Evolutionary conservation across 2,329 filamentous ascomycete genomes (phyloP), one percentile per base, ranked within the genome.

Genomic region (Ophiognomonia clavigignenti-juglandacearum): DNA sequence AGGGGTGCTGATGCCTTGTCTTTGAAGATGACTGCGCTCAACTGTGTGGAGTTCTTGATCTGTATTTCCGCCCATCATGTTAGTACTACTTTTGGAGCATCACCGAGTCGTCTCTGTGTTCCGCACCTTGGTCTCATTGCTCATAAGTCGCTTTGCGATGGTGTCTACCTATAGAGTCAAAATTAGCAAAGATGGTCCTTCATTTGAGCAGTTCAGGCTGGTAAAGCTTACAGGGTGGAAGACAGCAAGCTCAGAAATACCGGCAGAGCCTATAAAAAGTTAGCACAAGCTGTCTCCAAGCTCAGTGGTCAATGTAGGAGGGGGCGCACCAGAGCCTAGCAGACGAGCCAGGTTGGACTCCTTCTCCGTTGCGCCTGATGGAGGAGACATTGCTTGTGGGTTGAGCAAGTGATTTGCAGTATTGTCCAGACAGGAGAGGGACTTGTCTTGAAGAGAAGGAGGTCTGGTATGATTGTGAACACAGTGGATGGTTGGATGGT

Each of bases 61-160:
- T 82, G 43, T 45, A 16, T 13, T 13, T 18, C 43, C 10, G 18
- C 24, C 11, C 18, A 31, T 19, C 6, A 32, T 39, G 16, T 44
- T 13, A 45, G 14, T 44, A 43, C 54, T 37, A 54, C 45, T 37
- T 19, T 20, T 6, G 24, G 19, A 3, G n/a, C 14, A 39, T 18
- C 13, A 20, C 11, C 13, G 4, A 9, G 14, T 23, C 13, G 16
- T 34, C 35, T 8, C 7, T 9, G 18, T 23, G 10, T n/a, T 22
- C 24, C 69, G 58, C 66, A 87, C 80, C 72, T 76, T 88, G 64
- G 82, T 82, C 67, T 95, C 86, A 71, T 98, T 96, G 82, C 90
- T 96, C 93, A 98, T 98, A 70, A 98, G 82, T 58, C 93, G 88
- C 78, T 98, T 98, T 54, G 93, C 92, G 61, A 95, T 96, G 42